Base-by-base conservation (phyloP, 345 rosid genomes). In the Lagerstroemia speciosa region DNA sequence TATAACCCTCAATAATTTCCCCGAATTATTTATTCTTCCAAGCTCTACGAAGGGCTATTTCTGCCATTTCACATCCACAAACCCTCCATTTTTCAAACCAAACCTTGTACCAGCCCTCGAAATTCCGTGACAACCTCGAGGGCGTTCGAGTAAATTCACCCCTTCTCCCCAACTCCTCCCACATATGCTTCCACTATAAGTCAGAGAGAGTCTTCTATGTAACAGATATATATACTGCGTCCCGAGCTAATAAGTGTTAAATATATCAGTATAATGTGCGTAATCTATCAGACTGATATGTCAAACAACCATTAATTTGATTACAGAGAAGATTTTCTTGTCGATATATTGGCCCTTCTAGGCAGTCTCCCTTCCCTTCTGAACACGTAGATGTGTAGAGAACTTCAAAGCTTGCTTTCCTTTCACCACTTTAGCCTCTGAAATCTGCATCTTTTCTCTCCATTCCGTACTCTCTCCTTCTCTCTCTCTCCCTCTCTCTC, bases 381-480 rank as follows among this genome's bases (percentile, higher is more conserved):
- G 70, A 22, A 64, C 74, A 72, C 22, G 45, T 74, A 82, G 79
- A 80, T 81, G 87, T 80, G 87, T 71, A 82, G 58, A 72, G 81
- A 79, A 78, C 85, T 87, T 80, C 82, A 77, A 83, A 83, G 30
- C 75, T 75, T 76, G 72, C 84, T 81, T 78, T 83, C 77, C 75
- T 60, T 80, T 76, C 70, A 68, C 86, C 33, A 58, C 63, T 58
- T 58, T 58, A 75, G 79, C 81, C 67, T 71, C 64, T 75, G 82
- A 82, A 82, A 60, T 81, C 46, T 36, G 38, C 77, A 77, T 83
- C 80, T 66, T 72, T 55, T 30, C 76, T 58, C 20, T 26, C 37
- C 30, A 26, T 38, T 62, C 60, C 38, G 43, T 75, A 29, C 68
- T 62, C 46, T 65, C 58, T 60, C 30, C 75, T 43, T 52, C 27